Conservation (phyloP, 805 yeast genomes). For the Saccharomyces paradoxus region DNA sequence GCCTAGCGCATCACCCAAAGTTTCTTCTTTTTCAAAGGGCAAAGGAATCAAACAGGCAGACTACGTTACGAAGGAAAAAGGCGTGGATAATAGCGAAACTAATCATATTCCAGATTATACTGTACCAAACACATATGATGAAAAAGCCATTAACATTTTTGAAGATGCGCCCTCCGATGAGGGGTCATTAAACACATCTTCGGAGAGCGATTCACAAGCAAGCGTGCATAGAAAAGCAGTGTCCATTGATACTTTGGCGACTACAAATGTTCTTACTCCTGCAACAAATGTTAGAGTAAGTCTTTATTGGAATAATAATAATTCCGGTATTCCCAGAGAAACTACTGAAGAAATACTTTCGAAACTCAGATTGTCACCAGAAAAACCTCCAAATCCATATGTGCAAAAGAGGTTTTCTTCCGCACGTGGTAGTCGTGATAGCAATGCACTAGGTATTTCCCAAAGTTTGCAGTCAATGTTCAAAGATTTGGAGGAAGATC, state of each 20-base stretch:
- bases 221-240: constrained; percentile 27
- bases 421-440: constrained; percentile 6
- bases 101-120: not conserved
- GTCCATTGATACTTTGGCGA: constrained; percentile 28
- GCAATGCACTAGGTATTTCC: constrained; percentile 9
- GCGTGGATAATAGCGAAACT: not conserved
- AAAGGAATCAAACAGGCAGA: not conserved
- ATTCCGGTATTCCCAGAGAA: constrained; percentile 21
- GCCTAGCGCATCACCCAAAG: not conserved
- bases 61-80: not conserved
- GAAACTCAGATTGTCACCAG: constrained; percentile 25
- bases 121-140: constrained; percentile 7
- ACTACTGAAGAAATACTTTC: constrained; percentile 30
- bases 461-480: constrained; percentile 25
- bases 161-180: constrained; percentile 25
- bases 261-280: constrained; percentile 23
- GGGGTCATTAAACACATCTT: constrained; percentile 16
- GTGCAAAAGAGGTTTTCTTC: constrained; percentile 22
- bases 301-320: constrained; percentile 21
- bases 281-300: constrained; percentile 29
- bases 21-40: not conserved
- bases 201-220: constrained; percentile 14
- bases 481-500: constrained; percentile 27
- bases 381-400: constrained; percentile 9
- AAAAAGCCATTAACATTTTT: constrained; percentile 18